A percentile compares a stretch with the other conserved stretches of the same genome.
Evolutionary conservation across 2,329 filamentous ascomycete genomes (phyloP).

Genomic region (Exophiala sideris): DNA sequence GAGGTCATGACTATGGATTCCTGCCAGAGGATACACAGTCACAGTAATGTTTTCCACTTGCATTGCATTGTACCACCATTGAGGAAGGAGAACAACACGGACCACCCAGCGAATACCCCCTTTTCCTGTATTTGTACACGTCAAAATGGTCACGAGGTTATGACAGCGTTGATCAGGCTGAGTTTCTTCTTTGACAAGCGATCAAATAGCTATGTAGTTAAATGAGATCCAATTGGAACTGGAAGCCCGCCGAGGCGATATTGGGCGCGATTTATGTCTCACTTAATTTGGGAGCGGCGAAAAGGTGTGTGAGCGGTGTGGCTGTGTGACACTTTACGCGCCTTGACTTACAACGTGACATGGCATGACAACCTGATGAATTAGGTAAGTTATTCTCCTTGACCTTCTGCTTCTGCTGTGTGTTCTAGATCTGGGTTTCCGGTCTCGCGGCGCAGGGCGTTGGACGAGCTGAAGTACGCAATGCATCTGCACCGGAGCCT

Average conservation of each 20-base stretch:
- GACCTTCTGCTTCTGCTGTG: too few species aligned
- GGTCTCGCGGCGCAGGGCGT: too few species aligned
- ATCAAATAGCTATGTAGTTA: too few species aligned
- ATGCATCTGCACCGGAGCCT: too few species aligned
- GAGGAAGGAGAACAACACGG: neutral
- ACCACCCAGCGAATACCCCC: neutral
- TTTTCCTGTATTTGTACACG: neutral
- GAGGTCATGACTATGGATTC: conserved; percentile 15
- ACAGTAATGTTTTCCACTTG: neutral
- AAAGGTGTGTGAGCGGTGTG: neutral
- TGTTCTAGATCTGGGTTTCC: too few species aligned
- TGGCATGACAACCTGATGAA: too few species aligned
- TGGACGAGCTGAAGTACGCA: too few species aligned
- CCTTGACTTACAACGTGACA: neutral
- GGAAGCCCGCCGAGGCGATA: too few species aligned
- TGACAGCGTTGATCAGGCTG: neutral
- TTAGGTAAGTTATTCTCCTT: too few species aligned
- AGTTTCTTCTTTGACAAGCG: too few species aligned
- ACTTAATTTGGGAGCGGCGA: neutral
- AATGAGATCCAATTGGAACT: too few species aligned
- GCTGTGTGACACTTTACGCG: neutral
- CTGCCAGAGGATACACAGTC: conserved; percentile 42
- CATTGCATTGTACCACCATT: neutral
- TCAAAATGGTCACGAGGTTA: neutral
- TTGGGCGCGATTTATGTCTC: neutral